Evolutionary conservation across 306 rosid genomes (phyloP), one percentile per base, ranked within the genome.

Genomic region (cucumber (Cucumis sativus)): DNA sequence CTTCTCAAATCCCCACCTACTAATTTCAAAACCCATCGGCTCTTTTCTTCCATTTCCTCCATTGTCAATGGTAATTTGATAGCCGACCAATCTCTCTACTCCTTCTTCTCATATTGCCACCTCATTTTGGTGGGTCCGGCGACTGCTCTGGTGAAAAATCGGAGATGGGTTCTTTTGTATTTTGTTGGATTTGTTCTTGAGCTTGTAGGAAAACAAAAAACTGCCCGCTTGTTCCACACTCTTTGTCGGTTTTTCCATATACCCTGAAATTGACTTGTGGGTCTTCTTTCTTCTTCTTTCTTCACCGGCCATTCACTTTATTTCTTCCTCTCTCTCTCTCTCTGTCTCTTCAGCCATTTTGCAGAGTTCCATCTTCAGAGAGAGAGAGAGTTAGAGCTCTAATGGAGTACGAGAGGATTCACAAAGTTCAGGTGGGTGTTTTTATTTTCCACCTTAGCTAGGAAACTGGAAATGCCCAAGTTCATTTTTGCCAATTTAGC

Each of bases 391-490:
- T 59, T 78, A 54, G 80, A 82, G 86, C 85, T 86, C 90, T 76
- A 83, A 91, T 91, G 98, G 98, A 93, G 76, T 93, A 93, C 82
- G 98, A 93, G 79, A 88, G 98, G 83, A 91, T 93, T 74, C 85
- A 88, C 81, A 89, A 91, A 87, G 85, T 83, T 85, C 98, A 93
- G 97, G 98, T 93, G 82, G 80, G 80, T 30, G 57, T 68, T 10
- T 6, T 79, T 33, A 33, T 62, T 75, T 81, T 77, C 71, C 73
- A 40, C 3, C 16, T 5, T 17, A 45, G n/a, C 55, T 11, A 25
- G 8, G 62, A 77, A 64, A 75, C 7, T 47, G 41, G 47, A 14
- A 41, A 67, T 21, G 25, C 69, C 79, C 81, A 23, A 62, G 10
- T 21, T 21, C 56, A 59, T 41, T 21, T 28, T 59, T 61, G 37